Conservation (phyloP, 345 rosid species). For the Crucihimalaya himalaica region DNA sequence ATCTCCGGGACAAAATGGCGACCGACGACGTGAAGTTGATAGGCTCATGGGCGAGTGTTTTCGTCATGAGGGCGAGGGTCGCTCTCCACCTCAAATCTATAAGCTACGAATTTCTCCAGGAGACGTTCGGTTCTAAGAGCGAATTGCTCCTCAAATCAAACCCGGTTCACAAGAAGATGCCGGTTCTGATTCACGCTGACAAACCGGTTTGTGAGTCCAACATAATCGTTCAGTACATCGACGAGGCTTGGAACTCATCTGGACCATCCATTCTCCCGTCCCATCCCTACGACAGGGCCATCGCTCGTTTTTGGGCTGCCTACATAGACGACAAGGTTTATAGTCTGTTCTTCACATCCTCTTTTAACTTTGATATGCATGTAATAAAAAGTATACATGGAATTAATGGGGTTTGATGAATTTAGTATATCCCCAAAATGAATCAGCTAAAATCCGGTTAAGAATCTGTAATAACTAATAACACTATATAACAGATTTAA, state of each 20-base stretch:
- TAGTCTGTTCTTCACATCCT: neutral
- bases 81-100: slow-evolving; percentile 39
- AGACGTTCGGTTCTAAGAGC: slow-evolving; percentile 54
- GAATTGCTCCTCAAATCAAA: slow-evolving; percentile 73
- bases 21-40: slow-evolving; percentile 34
- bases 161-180: slow-evolving; percentile 81
- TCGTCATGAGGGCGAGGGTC: slow-evolving; percentile 37
- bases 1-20: slow-evolving; percentile 18
- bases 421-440: neutral
- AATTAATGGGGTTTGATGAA: neutral
- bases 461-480: neutral
- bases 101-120: slow-evolving; percentile 44
- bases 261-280: slow-evolving; percentile 67
- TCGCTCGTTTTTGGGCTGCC: slow-evolving; percentile 68
- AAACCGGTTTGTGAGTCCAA: slow-evolving; percentile 72
- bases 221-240: slow-evolving; percentile 69
- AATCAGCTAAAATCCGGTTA: neutral
- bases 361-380: slow-evolving; percentile 4
- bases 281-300: slow-evolving; percentile 59
- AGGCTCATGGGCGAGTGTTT: slow-evolving; percentile 42
- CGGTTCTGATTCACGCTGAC: slow-evolving; percentile 67
- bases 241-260: slow-evolving; percentile 61
- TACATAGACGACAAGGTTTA: slow-evolving; percentile 62
- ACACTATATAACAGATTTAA: neutral
- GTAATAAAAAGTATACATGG: neutral